Evolutionary conservation across 2,329 filamentous ascomycete species (phyloP), one percentile per base, ranked within the genome.

Genomic region (Hyphodiscus sp.): DNA sequence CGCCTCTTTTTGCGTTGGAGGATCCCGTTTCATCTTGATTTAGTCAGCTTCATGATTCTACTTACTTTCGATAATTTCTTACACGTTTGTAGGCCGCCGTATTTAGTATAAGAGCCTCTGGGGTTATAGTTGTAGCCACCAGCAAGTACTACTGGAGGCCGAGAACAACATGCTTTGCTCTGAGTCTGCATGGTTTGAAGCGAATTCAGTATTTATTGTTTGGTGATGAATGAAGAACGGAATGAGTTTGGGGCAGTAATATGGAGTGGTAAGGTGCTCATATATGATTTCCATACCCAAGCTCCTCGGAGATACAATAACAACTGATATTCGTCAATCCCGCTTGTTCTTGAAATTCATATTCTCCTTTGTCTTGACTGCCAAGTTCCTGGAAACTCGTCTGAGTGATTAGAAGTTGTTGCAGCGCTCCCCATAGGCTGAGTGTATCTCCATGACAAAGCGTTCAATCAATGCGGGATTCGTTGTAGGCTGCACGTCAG

Each of bases 1-100:
- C 74, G 50, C 77, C 84, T 68, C 81, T 82, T 58, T 70, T 71
- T 26, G 75, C 69, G 38, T 71, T 69, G 15, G 66, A 61, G 18
- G 76, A 71, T 42, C 76, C 74, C 11, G 71, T 73, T 8, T 74
- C 69, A 56, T 81, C 77, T 71, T 38, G 5, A 13, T n/a, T 15
- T 13, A 13, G 13, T 38, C 13, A 38, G 33, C 29, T 38, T n/a
- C 33, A 5, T 13, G 4, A 38, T 38, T 4, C 16, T 2, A 4
- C 16, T 13, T 10, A 38, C 11, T 4, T n/a, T 13, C 2, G 33
- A 38, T 4, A 13, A 38, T 38, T 44, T 45, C 58, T 45, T 33
- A 69, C 68, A 71, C 10, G 67, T 70, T 20, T 65, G 67, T 9
- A 71, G 48, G 11, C 62, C 65, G 1, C 57, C 63, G 41, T 67